Conservation (phyloP, 2,329 filamentous ascomycete genomes). For the Ceratocystis ficicola region DNA sequence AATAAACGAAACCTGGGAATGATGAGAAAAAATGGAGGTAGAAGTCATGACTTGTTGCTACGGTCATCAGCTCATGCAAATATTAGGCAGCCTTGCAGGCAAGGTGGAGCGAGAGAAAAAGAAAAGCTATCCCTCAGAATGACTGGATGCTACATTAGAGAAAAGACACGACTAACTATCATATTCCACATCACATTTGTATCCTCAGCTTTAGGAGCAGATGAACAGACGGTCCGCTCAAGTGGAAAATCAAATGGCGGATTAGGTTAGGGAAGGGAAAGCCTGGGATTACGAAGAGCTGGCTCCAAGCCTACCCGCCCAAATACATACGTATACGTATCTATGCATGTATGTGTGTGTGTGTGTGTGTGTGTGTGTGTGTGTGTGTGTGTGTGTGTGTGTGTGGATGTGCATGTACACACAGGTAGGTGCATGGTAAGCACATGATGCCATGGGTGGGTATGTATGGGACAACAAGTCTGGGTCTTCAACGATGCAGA, state of each 20-base stretch:
- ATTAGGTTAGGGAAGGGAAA: neutral
- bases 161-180: neutral
- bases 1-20: neutral
- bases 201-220: neutral
- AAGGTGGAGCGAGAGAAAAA: neutral
- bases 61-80: neutral
- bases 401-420: neutral
- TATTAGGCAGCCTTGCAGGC: conserved; percentile 9
- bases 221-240: neutral
- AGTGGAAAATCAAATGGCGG: neutral
- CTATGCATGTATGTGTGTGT: neutral
- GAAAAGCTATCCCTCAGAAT: neutral
- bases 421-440: neutral
- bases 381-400: neutral
- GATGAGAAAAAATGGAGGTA: neutral
- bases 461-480: neutral
- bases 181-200: too few species aligned
- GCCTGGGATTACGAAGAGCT: neutral
- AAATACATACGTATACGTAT: neutral
- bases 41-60: neutral
- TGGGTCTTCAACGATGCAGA: neutral
- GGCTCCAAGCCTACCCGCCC: neutral
- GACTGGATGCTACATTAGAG: neutral
- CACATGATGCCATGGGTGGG: neutral
- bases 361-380: neutral